Conservation (phyloP, 345 rosid genomes). For the Melaleuca alternifolia region DNA sequence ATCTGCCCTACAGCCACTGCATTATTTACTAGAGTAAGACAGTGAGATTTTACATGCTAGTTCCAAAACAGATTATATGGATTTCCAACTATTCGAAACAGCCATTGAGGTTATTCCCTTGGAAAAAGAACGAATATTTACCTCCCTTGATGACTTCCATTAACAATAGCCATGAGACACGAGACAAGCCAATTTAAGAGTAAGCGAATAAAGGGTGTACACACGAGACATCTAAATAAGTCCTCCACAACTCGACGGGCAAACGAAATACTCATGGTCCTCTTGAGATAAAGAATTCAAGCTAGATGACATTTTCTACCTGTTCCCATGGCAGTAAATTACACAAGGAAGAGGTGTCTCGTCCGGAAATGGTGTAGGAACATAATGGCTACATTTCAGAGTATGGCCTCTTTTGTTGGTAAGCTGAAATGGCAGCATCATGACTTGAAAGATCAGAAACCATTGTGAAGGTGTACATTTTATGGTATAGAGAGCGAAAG, state of each 20-base stretch:
- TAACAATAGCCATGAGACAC: background rate
- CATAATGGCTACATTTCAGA: conserved; percentile 84
- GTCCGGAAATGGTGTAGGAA: conserved; percentile 50
- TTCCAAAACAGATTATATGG: background rate
- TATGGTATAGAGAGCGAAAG: background rate
- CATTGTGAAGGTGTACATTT: background rate
- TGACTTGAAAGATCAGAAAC: background rate
- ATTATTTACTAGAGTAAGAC: conserved; percentile 8
- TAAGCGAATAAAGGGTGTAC: background rate
- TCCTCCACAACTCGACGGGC: background rate
- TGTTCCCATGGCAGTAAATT: conserved; percentile 95
- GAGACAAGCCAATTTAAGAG: background rate
- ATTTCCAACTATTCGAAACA: background rate
- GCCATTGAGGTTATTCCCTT: background rate
- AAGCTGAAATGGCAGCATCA: conserved; percentile 41
- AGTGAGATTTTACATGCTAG: background rate
- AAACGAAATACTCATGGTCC: background rate
- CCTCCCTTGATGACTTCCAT: background rate
- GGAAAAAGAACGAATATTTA: background rate
- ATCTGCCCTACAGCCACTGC: conserved; percentile 97
- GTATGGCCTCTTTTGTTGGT: conserved; percentile 68
- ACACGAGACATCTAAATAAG: background rate
- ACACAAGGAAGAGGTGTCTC: conserved; percentile 89
- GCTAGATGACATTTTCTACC: conserved; percentile 21
- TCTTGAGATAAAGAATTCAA: background rate